Percentiles rank a stretch among this genome's conserved stretches.
These are phyloP conservation scores for Auriscalpium orientale DNA, from an alignment of 768 basidiomycete genomes.

Conservation along the genomic window DNA sequence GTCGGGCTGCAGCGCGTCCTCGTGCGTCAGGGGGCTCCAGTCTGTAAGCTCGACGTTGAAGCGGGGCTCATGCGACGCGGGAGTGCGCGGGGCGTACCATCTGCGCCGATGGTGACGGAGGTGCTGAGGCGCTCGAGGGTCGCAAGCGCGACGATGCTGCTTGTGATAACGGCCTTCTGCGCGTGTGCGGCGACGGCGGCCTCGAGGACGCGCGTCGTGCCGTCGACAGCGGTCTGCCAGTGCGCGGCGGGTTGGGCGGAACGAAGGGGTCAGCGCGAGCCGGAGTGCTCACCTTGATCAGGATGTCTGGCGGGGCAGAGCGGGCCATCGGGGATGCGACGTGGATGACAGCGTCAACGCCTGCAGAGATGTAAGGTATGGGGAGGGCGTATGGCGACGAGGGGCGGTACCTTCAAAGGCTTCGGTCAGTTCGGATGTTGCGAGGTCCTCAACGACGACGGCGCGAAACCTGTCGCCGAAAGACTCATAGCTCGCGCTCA, in stretches of 20 bases:
- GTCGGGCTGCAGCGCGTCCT: conserved; percentile 22
- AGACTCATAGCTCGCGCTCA: conserved; percentile 9
- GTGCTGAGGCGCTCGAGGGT: background rate
- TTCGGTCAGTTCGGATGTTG: conserved; percentile 12
- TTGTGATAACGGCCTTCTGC: conserved; percentile 7
- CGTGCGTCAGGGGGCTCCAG: conserved; percentile 25
- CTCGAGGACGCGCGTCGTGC: conserved; percentile 9
- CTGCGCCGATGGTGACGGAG: background rate
- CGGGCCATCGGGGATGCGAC: conserved; percentile 8
- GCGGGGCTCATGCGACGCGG: background rate
- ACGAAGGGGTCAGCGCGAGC: background rate
- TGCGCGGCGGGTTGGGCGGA: background rate
- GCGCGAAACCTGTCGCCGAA: conserved; percentile 13
- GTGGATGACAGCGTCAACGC: conserved; percentile 11
- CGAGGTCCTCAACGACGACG: conserved; percentile 15
- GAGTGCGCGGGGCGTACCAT: background rate
- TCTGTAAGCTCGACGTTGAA: conserved; percentile 15
- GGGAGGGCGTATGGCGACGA: too few relatives aligned
- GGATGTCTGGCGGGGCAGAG: conserved; percentile 3
- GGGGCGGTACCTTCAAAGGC: conserved; percentile 15
- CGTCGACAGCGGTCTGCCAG: conserved; percentile 5
- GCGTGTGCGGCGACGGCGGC: background rate
- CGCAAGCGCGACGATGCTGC: conserved; percentile 1
- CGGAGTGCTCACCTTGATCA: conserved; percentile 1
- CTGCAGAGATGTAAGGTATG: background rate